Evolutionary conservation across 2,329 filamentous ascomycete species (phyloP).

Genomic region (Aureobasidium leucospermi): DNA sequence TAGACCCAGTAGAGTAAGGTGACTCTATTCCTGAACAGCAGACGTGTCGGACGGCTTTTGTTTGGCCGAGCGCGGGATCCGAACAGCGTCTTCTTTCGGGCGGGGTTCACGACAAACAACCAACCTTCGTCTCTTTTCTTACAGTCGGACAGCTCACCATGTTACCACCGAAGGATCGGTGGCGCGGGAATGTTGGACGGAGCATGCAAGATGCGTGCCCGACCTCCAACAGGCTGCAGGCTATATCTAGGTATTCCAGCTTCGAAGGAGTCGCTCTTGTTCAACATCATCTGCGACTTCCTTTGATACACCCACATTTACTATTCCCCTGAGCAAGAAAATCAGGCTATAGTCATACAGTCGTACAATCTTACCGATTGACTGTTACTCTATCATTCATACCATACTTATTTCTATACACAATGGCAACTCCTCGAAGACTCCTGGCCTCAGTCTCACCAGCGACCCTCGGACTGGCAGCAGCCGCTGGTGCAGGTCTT

Average conservation of each 20-base stretch:
- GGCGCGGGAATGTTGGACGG: background rate
- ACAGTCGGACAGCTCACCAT: background rate
- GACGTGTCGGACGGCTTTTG: background rate
- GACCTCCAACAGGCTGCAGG: background rate
- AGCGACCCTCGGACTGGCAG: background rate
- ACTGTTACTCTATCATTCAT: too few species aligned
- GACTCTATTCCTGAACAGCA: background rate
- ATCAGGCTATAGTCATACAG: too few species aligned
- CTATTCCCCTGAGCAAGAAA: too few species aligned
- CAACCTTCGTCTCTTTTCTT: background rate
- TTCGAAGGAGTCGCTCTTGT: background rate
- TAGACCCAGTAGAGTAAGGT: background rate
- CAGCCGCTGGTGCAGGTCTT: background rate
- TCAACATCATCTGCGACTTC: background rate
- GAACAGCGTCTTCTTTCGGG: background rate
- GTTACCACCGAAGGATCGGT: background rate
- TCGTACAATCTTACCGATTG: constrained; percentile 54
- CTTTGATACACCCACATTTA: background rate
- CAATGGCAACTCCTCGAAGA: constrained; percentile 4
- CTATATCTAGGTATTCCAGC: background rate
- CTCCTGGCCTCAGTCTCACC: constrained; percentile 5
- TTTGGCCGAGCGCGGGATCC: background rate
- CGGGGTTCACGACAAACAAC: background rate
- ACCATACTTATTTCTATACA: constrained; percentile 24
- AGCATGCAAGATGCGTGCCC: background rate